A percentile compares a stretch with the other conserved stretches of the same genome.
Conservation (phyloP, 306 rosid species). For the Rosa multiflora region DNA sequence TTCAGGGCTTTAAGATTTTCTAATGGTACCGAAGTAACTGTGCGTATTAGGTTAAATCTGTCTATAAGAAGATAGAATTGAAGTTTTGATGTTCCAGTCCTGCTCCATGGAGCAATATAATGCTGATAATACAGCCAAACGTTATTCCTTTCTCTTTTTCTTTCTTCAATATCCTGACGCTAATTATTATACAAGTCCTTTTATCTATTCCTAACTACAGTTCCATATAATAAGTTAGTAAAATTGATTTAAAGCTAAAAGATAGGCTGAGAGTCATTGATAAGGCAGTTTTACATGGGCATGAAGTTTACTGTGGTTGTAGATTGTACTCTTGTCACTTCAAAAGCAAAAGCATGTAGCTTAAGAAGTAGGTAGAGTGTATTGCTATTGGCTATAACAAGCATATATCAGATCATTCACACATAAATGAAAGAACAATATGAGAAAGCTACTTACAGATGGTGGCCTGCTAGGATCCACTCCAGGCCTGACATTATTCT, state of each 20-base stretch:
- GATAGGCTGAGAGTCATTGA: background rate
- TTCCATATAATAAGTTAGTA: background rate
- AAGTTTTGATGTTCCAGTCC: background rate
- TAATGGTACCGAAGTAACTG: background rate
- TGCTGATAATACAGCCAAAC: background rate
- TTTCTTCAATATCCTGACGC: background rate
- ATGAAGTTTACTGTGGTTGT: slow-evolving; percentile 9
- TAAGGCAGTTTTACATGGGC: background rate
- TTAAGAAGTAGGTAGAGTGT: slow-evolving; percentile 13
- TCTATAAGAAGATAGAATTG: background rate
- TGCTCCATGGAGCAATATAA: slow-evolving; percentile 7
- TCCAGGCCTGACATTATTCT: slow-evolving; percentile 53
- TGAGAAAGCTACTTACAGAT: slow-evolving; percentile 56
- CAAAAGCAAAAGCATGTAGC: slow-evolving; percentile 24
- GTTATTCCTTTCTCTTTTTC: background rate
- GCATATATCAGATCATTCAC: background rate
- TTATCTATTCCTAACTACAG: background rate
- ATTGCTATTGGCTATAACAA: slow-evolving; percentile 7
- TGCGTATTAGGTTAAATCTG: background rate
- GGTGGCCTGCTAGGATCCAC: slow-evolving; percentile 66
- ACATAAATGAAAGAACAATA: slow-evolving; percentile 5
- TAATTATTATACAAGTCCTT: background rate
- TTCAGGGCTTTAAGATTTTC: background rate
- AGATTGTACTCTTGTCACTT: slow-evolving; percentile 3
- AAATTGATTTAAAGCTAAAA: slow-evolving; percentile 15